Evolutionary conservation across 371 early-diverging fungal species (phyloP).

Genomic region (Sporodiniella umbellata): DNA sequence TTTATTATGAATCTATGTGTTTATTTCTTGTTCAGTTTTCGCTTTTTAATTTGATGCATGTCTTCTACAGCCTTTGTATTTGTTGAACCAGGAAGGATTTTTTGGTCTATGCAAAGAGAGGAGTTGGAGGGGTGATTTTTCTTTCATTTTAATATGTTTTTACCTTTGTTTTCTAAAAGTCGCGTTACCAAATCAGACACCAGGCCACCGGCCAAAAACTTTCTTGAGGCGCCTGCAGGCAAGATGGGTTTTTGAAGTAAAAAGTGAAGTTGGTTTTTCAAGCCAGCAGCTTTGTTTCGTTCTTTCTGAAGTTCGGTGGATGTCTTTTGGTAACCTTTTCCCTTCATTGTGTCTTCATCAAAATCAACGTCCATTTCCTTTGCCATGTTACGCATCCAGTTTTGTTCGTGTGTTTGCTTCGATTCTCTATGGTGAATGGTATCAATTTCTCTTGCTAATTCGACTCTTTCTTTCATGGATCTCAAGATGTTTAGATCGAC

Average conservation of each 20-base stretch:
- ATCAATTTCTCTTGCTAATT: constrained; percentile 79
- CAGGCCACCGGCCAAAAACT: constrained; percentile 73
- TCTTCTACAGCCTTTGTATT: constrained; percentile 44
- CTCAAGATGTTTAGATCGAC: constrained; percentile 58
- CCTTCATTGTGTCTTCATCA: constrained; percentile 67
- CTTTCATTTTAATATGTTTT: constrained; percentile 1
- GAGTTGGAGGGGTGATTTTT: neutral
- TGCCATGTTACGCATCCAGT: constrained; percentile 87
- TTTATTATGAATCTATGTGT: too few species aligned
- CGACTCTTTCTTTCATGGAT: constrained; percentile 68
- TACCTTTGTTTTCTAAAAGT: constrained; percentile 44
- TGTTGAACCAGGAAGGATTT: constrained; percentile 37
- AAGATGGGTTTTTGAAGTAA: constrained; percentile 64
- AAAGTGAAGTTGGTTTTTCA: constrained; percentile 57
- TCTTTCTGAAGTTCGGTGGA: constrained; percentile 17
- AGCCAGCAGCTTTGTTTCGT: constrained; percentile 44
- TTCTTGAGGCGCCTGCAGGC: constrained; percentile 68
- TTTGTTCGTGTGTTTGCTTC: constrained; percentile 68
- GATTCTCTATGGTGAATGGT: constrained; percentile 70
- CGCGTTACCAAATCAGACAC: constrained; percentile 64
- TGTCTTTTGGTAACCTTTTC: constrained; percentile 31
- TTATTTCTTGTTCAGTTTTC: constrained; percentile 9
- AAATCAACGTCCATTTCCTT: constrained; percentile 81
- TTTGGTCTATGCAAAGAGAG: constrained; percentile 20
- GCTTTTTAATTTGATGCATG: constrained; percentile 23